Conservation (phyloP, 441 rosid species). For the Gossypium trilobum region DNA sequence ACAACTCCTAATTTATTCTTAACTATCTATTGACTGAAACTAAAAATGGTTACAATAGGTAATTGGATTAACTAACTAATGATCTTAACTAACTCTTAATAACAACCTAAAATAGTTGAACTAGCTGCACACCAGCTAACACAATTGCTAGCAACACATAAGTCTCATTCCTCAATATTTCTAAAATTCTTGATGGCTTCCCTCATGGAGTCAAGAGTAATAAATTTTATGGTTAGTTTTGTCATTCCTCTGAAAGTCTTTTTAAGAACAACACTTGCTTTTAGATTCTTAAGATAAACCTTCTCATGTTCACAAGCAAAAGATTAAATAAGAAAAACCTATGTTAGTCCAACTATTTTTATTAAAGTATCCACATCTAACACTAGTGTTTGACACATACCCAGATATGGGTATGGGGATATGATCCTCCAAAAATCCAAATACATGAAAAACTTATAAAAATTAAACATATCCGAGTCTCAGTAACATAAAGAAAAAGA, state of each 20-base stretch:
- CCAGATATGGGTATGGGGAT: background rate
- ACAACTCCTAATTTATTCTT: no score
- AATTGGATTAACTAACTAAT: no score
- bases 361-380: background rate
- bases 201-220: constrained; percentile 41
- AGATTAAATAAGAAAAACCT: background rate
- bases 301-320: constrained; percentile 40
- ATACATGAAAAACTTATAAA: background rate
- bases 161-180: constrained; percentile 4
- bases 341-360: background rate
- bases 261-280: constrained; percentile 55
- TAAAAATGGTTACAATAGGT: no score
- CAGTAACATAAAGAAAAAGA: background rate
- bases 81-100: no score
- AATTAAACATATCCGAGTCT: background rate
- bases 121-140: no score
- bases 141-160: no score
- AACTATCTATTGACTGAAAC: no score
- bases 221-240: constrained; percentile 37
- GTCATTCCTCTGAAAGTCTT: constrained; percentile 56
- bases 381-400: background rate
- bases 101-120: no score
- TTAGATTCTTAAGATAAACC: constrained; percentile 53
- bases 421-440: background rate
- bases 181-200: constrained; percentile 49